phyloP scores from a whole-genome alignment of 495 filamentous ascomycete species.

The Talaromyces liani region DNA sequence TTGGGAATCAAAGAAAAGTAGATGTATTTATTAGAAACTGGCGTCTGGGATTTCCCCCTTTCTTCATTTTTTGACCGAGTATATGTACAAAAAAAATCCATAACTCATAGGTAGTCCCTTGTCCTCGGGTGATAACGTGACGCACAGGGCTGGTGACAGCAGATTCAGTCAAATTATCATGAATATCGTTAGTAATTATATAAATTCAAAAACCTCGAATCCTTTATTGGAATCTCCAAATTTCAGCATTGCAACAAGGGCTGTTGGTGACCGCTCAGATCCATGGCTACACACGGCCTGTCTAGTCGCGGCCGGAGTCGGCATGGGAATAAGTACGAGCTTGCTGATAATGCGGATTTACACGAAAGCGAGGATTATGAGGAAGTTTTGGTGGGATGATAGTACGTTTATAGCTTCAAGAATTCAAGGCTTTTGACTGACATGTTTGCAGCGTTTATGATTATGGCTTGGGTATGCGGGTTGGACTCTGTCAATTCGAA shows the following conservation, averaged over 20 bases:
- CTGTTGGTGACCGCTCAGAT: no score
- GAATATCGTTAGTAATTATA: no score
- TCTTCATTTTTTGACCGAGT: no score
- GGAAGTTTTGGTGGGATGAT: conserved; percentile 23
- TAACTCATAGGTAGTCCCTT: background rate
- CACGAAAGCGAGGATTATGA: conserved; percentile 15
- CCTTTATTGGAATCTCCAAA: no score
- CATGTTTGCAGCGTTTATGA: conserved; percentile 15
- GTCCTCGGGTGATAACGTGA: background rate
- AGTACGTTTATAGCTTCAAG: conserved; percentile 6
- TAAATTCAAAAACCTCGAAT: no score
- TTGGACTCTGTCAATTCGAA: background rate
- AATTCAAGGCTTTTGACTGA: background rate
- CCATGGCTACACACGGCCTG: no score
- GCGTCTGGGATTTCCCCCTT: no score
- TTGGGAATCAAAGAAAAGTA: no score
- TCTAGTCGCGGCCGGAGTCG: no score
- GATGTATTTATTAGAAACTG: no score
- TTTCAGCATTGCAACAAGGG: no score
- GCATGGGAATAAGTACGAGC: conserved; percentile 8
- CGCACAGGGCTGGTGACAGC: background rate
- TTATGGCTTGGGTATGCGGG: conserved; percentile 18
- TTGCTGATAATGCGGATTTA: conserved; percentile 16
- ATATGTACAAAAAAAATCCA: background rate
- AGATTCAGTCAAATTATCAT: background rate